A percentile compares a stretch with the other conserved stretches of the same genome.
These are phyloP conservation scores for Metarhizium sp. DNA, from an alignment of 2,329 filamentous ascomycete genomes.

Conservation along the genomic window DNA sequence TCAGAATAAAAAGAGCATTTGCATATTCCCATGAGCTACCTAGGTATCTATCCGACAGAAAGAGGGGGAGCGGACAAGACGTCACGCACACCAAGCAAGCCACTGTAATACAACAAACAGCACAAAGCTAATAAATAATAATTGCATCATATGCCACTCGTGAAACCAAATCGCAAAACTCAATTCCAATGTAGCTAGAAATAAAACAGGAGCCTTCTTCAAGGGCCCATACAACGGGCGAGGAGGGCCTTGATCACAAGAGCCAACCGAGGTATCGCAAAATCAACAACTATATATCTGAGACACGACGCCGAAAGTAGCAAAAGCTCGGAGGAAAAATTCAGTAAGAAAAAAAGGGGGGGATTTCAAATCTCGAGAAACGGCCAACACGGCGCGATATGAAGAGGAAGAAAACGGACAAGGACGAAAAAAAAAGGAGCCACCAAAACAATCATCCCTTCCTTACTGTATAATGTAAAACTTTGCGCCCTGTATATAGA, in stretches of 20 bases:
- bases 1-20: no score
- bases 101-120: background rate
- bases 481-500: constrained; percentile 2
- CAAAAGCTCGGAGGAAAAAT: background rate
- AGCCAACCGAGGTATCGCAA: constrained; percentile 11
- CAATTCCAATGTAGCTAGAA: background rate
- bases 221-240: constrained; percentile 1
- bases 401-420: background rate
- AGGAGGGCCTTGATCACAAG: constrained; percentile 5
- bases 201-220: background rate
- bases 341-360: background rate
- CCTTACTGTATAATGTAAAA: constrained; percentile 6
- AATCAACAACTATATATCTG: constrained; percentile 3
- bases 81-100: background rate
- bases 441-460: constrained; percentile 1
- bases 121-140: background rate
- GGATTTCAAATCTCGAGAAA: background rate
- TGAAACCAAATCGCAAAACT: background rate
- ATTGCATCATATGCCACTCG: background rate
- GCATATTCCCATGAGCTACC: no score
- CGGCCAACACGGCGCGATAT: background rate
- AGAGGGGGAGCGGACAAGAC: background rate
- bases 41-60: no score
- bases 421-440: background rate
- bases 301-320: background rate